Evolutionary conservation across 169 alveolate genomes (phyloP).

Genomic region (Toxoplasma gondii): DNA sequence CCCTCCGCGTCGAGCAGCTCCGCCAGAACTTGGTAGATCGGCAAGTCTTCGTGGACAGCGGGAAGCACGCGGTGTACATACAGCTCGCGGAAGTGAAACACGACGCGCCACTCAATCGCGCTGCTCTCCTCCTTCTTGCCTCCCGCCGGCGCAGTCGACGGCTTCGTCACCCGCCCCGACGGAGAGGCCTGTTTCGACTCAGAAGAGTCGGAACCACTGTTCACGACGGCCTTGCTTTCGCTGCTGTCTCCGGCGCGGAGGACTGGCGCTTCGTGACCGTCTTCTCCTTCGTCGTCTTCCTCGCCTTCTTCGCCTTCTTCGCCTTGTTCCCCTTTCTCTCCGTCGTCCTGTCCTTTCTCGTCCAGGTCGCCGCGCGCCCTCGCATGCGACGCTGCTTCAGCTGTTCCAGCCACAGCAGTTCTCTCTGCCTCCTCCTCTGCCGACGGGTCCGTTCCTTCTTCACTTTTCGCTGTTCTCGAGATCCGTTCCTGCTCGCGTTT

Average conservation of each 20-base stretch:
- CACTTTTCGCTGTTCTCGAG: not conserved
- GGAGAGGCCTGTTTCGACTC: not conserved
- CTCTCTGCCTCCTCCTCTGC: not conserved
- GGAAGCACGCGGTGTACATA: not conserved
- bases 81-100: not conserved
- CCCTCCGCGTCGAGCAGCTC: not conserved
- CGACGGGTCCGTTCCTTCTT: not conserved
- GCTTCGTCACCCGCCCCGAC: no score
- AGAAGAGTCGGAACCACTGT: not conserved
- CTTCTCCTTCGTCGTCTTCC: not conserved
- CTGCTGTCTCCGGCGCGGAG: not conserved
- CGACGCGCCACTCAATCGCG: slow-evolving; percentile 32
- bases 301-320: not conserved
- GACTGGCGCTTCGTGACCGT: not conserved
- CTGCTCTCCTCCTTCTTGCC: not conserved
- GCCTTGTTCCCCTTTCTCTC: not conserved
- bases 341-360: not conserved
- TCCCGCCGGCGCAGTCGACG: not conserved
- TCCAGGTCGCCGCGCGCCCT: not conserved
- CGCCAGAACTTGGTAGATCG: not conserved
- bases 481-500: no score
- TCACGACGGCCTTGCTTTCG: not conserved
- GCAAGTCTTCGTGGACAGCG: not conserved
- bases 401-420: not conserved
- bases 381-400: not conserved